Evolutionary conservation across 2,329 filamentous ascomycete genomes (phyloP).

Genomic region (Tolypocladium album): DNA sequence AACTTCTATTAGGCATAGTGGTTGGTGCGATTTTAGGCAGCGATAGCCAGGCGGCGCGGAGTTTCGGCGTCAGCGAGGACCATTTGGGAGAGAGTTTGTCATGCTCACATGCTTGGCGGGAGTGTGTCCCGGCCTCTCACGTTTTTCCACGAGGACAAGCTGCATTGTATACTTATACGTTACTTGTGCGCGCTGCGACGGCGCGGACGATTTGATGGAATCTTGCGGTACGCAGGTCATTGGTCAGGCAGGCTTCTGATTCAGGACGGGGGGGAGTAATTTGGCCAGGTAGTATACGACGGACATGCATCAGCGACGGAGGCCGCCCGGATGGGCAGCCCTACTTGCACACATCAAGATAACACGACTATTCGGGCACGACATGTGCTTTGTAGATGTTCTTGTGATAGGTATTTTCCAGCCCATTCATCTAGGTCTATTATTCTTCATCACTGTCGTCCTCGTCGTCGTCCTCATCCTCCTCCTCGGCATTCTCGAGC

Average conservation of each 20-base stretch:
- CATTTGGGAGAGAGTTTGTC: not conserved
- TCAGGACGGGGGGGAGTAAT: not conserved
- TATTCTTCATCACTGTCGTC: slow-evolving; percentile 23
- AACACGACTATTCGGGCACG: not conserved
- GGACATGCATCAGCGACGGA: not conserved
- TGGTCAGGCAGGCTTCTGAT: not conserved
- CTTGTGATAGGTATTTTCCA: not conserved
- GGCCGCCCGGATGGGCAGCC: not conserved
- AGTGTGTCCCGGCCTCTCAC: not conserved
- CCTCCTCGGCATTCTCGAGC: slow-evolving; percentile 55
- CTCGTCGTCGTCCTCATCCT: slow-evolving; percentile 52
- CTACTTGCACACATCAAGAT: not conserved
- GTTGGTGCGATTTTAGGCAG: not conserved
- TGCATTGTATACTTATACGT: not conserved
- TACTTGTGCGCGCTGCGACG: not conserved
- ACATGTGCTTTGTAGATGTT: not conserved
- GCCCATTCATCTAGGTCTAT: not conserved
- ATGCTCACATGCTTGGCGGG: not conserved
- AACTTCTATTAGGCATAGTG: slow-evolving; percentile 24
- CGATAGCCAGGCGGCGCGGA: not conserved
- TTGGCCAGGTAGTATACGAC: not conserved
- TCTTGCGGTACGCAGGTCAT: not conserved
- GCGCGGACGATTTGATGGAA: not conserved
- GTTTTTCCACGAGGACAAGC: not conserved
- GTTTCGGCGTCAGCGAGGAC: not conserved